Evolutionary conservation across 305 asterid genomes (phyloP), one percentile per base, ranked within the genome.

Genomic region (Solanum chacoense): DNA sequence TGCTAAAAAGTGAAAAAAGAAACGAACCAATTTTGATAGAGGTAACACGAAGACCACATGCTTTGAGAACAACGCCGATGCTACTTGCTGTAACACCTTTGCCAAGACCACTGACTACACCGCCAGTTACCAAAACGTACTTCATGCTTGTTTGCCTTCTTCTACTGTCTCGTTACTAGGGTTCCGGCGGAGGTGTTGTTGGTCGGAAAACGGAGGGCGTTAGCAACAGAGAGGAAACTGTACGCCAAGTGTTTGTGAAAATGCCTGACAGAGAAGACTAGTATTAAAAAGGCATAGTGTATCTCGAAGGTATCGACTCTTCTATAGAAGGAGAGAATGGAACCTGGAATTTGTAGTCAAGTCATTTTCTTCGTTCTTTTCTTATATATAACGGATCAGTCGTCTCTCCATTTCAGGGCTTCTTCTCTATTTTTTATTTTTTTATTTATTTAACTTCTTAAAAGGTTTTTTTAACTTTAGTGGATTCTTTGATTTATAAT

Each of bases 81-180:
- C 99, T 95, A 92, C 99, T 96, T 55, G 99, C 99, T 3, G 99
- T 96, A n/a, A 97, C 99, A 88, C 99, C 99, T 88, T 97, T 96
- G n/a, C 99, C 99, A 63, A 97, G 98, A 88, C 99, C 99, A 92
- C 99, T 97, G 67, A 97, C 99, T 42, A 97, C 99, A 31, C 99
- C 99, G 5, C 99, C 99, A 40, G 99, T 97, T 2, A 97, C 98
- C 92, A 96, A 88, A 8, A 97, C 99, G 93, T 96, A 97, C 89
- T 97, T 97, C 99, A 97, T 94, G 77, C 31, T 59, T 9, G 31
- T 75, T 12, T 67, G 74, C 18, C 9, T 69, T 72, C 12, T 18
- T 14, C 11, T 18, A 32, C 69, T 73, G 40, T 26, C 18, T 8
- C 36, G 29, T 37, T 32, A 55, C 76, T 86, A 72, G 69, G 89